Evolutionary conservation across 2,329 filamentous ascomycete genomes (phyloP).

Genomic region (Phaeosphaeria sp.): DNA sequence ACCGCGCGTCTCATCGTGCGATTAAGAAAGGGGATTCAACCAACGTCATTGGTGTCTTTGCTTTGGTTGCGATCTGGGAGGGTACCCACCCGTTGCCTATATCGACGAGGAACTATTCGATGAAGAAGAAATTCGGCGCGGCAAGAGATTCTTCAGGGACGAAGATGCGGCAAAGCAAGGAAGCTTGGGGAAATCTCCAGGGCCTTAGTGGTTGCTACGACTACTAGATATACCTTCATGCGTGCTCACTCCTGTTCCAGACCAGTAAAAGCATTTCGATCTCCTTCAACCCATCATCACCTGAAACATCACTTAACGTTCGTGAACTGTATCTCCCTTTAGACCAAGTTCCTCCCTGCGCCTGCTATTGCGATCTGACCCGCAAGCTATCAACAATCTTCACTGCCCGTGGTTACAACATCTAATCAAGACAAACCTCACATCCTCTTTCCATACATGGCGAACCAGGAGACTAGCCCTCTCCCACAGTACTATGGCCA

Average conservation of each 20-base stretch:
- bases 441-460: slow-evolving; percentile 21
- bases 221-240: slow-evolving; percentile 25
- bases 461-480: slow-evolving; percentile 17
- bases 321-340: neutral
- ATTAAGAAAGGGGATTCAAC: slow-evolving; percentile 9
- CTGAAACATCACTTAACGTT: neutral
- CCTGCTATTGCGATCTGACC: neutral
- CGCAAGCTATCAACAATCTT: neutral
- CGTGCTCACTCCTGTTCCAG: slow-evolving; percentile 10
- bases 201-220: slow-evolving; percentile 13
- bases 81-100: slow-evolving; percentile 22
- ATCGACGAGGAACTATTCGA: slow-evolving; percentile 34
- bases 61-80: slow-evolving; percentile 22
- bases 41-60: slow-evolving; percentile 37
- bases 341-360: neutral
- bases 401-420: neutral
- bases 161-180: slow-evolving; percentile 18
- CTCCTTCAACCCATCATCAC: neutral
- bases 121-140: slow-evolving; percentile 6
- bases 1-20: slow-evolving; percentile 7
- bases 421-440: neutral
- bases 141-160: slow-evolving; percentile 8
- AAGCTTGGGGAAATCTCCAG: slow-evolving; percentile 19
- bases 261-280: slow-evolving; percentile 8
- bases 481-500: slow-evolving; percentile 40